phyloP scores from a whole-genome alignment of 345 rosid genomes.

The Euphorbia pulcherrima region DNA sequence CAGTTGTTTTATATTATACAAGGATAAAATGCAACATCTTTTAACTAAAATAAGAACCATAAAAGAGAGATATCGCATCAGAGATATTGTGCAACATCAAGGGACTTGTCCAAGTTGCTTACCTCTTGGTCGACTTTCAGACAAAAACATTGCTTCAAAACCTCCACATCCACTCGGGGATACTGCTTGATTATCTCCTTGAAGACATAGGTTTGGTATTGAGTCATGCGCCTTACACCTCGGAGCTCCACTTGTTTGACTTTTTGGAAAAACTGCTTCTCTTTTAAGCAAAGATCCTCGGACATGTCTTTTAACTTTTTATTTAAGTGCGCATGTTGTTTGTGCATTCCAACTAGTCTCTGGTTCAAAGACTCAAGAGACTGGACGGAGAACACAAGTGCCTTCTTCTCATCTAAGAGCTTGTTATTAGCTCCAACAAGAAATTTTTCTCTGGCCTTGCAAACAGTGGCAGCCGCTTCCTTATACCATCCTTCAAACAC shows the following conservation, averaged over 20 bases:
- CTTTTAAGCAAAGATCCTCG: neutral
- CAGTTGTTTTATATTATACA: no score
- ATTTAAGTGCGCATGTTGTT: neutral
- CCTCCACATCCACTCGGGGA: neutral
- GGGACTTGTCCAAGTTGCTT: neutral
- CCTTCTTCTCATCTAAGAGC: neutral
- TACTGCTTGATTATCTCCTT: neutral
- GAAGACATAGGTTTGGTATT: neutral
- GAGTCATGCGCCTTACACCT: neutral
- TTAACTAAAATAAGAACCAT: no score
- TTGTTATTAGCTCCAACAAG: neutral
- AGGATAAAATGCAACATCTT: no score
- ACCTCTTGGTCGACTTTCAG: neutral
- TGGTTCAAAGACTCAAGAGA: neutral
- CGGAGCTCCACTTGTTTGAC: neutral
- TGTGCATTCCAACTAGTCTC: neutral
- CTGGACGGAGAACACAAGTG: neutral
- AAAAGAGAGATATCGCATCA: no score
- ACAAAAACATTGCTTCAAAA: neutral
- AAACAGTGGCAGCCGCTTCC: neutral
- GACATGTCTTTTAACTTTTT: neutral
- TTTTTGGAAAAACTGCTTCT: neutral
- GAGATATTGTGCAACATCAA: no score
- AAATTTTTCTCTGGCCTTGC: neutral
- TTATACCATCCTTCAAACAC: neutral